These are phyloP conservation scores for Polychaeton citri DNA, from an alignment of 2,329 filamentous ascomycete species.

Conservation along the genomic window DNA sequence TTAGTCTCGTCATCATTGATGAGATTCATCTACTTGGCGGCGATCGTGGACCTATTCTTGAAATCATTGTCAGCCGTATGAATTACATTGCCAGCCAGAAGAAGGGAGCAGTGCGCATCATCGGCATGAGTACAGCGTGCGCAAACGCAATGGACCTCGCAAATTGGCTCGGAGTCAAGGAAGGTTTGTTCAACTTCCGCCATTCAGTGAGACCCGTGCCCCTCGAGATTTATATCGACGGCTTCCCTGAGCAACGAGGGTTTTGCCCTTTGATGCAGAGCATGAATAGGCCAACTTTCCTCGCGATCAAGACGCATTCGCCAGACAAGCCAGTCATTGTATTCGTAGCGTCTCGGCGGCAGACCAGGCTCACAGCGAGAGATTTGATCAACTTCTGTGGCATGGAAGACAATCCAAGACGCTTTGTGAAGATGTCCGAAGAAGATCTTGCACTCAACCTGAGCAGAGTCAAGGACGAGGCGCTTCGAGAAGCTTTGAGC, in stretches of 20 bases:
- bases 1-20: constrained; percentile 93
- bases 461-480: constrained; percentile 82
- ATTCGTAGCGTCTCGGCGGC: constrained; percentile 87
- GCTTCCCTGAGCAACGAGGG: constrained; percentile 85
- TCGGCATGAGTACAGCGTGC: constrained; percentile 99
- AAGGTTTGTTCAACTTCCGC: constrained; percentile 89
- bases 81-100: constrained; percentile 97
- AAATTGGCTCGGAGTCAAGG: constrained; percentile 95
- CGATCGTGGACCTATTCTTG: constrained; percentile 90
- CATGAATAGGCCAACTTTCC: constrained; percentile 94
- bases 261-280: constrained; percentile 98
- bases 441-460: constrained; percentile 84
- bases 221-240: constrained; percentile 91
- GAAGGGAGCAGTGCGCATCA: constrained; percentile 71
- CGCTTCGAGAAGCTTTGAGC: constrained; percentile 81
- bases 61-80: constrained; percentile 90
- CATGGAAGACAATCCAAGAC: constrained; percentile 92
- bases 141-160: constrained; percentile 88
- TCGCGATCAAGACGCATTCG: constrained; percentile 92
- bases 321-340: constrained; percentile 96
- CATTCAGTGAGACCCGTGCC: constrained; percentile 95
- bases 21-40: constrained; percentile 96
- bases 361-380: constrained; percentile 88
- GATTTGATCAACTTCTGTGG: constrained; percentile 96
- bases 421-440: constrained; percentile 88